Conservation (phyloP, 1,284 basidiomycete genomes). For the Moesziomyces sp. region DNA sequence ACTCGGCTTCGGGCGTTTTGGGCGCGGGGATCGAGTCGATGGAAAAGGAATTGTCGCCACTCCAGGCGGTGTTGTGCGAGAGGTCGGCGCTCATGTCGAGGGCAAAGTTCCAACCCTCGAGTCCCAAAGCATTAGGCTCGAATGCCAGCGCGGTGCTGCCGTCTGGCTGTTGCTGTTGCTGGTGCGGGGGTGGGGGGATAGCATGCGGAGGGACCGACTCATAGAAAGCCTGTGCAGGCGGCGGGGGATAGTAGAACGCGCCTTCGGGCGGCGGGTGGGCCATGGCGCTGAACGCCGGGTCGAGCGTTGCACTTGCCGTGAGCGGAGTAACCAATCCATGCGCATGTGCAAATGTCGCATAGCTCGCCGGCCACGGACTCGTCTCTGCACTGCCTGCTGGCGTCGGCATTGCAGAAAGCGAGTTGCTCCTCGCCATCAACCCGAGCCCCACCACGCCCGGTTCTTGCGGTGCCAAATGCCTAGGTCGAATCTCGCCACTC, state of each 20-base stretch:
- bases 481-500: neutral
- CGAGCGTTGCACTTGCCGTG: too few species aligned
- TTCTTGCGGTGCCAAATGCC: neutral
- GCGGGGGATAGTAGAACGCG: neutral
- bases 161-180: neutral
- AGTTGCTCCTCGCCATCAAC: too few species aligned
- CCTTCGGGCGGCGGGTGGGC: neutral
- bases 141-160: neutral
- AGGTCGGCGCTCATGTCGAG: slow-evolving; percentile 2
- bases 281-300: too few species aligned
- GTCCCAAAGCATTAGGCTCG: neutral
- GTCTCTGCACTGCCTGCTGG: too few species aligned
- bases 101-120: slow-evolving; percentile 2
- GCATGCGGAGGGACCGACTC: too few species aligned
- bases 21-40: slow-evolving; percentile 1
- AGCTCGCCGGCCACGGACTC: too few species aligned
- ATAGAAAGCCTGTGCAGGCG: neutral
- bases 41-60: neutral
- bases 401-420: too few species aligned
- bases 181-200: too few species aligned
- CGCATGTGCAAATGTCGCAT: too few species aligned
- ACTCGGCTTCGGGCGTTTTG: neutral
- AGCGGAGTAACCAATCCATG: too few species aligned
- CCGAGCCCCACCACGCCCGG: too few species aligned
- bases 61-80: neutral